A percentile compares a stretch with the other conserved stretches of the same genome.
phyloP scores from a whole-genome alignment of 2,329 filamentous ascomycete species.

The Colletotrichum sansevieriae region DNA sequence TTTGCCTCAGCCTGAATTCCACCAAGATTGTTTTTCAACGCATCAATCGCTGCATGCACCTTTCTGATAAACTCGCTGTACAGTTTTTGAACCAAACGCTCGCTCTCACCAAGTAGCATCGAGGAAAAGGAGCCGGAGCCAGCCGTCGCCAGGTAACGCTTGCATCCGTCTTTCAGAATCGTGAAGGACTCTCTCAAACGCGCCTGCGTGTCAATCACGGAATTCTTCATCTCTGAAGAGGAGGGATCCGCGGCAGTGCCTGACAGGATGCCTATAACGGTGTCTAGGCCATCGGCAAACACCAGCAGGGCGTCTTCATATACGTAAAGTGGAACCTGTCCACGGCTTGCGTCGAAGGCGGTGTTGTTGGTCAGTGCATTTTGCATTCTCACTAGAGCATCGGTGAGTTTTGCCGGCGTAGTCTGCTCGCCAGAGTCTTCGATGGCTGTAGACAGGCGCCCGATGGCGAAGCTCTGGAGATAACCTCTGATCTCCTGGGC shows the following conservation, averaged over 20 bases:
- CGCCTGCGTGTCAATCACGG: constrained; percentile 3
- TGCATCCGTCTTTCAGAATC: constrained; percentile 25
- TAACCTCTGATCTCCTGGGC: constrained; percentile 33
- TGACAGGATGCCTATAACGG: background rate
- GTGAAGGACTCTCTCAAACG: constrained; percentile 20
- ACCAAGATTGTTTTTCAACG: constrained; percentile 6
- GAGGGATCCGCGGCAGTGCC: background rate
- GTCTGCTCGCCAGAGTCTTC: background rate
- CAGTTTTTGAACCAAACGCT: constrained; percentile 10
- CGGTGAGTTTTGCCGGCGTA: background rate
- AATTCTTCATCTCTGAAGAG: background rate
- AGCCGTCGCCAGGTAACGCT: constrained; percentile 1
- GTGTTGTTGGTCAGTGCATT: constrained; percentile 36
- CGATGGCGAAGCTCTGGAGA: constrained; percentile 21
- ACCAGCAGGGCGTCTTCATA: constrained; percentile 35
- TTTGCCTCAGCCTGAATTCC: background rate
- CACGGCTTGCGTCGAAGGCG: constrained; percentile 32
- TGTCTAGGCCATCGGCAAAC: constrained; percentile 24
- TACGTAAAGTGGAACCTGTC: constrained; percentile 27
- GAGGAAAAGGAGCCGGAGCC: background rate
- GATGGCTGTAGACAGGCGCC: constrained; percentile 20
- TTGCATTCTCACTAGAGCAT: constrained; percentile 23
- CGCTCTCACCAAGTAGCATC: constrained; percentile 15
- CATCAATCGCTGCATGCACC: constrained; percentile 23
- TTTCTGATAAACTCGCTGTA: background rate